Evolutionary conservation across 805 yeast species (phyloP).

Genomic region (Candida saitoana): DNA sequence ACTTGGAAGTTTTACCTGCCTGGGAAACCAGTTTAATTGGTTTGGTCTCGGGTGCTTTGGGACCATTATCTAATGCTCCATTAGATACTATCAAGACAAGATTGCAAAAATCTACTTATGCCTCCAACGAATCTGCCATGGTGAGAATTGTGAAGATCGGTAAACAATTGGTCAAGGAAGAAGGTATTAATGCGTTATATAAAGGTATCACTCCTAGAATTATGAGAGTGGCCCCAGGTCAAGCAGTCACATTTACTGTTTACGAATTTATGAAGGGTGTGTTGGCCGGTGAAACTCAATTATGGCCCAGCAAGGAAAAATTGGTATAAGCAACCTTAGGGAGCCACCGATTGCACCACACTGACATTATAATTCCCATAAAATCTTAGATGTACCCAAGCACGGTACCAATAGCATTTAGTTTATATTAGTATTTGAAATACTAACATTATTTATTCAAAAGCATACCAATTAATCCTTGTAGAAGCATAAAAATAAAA

Average conservation of each 20-base stretch:
- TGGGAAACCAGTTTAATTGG: constrained; percentile 95
- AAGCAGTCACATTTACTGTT: constrained; percentile 96
- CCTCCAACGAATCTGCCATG: constrained; percentile 63
- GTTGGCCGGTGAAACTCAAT: constrained; percentile 37
- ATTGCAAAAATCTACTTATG: constrained; percentile 83
- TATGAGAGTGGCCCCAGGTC: constrained; percentile 99
- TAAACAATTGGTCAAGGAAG: constrained; percentile 75
- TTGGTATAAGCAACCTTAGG: not conserved
- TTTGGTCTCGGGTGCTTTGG: constrained; percentile 90
- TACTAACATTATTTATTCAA: not conserved
- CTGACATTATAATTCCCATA: too few relatives aligned
- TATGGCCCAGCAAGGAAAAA: constrained; percentile 1
- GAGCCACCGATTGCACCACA: too few relatives aligned
- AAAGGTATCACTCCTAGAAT: constrained; percentile 95
- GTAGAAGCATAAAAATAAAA: too few relatives aligned
- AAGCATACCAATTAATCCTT: too few relatives aligned
- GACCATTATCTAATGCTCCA: constrained; percentile 97
- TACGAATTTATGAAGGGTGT: constrained; percentile 80
- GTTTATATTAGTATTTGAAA: not conserved
- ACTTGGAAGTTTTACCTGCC: constrained; percentile 63
- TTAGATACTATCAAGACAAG: constrained; percentile 95
- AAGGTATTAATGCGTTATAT: constrained; percentile 55
- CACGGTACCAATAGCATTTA: not conserved
- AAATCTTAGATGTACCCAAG: not conserved
- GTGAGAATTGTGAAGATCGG: constrained; percentile 80